Percentiles rank a stretch among this genome's conserved stretches.
These are phyloP conservation scores for Fusarium sterilihyphosum DNA, from an alignment of 2,329 filamentous ascomycete species.

Conservation along the genomic window DNA sequence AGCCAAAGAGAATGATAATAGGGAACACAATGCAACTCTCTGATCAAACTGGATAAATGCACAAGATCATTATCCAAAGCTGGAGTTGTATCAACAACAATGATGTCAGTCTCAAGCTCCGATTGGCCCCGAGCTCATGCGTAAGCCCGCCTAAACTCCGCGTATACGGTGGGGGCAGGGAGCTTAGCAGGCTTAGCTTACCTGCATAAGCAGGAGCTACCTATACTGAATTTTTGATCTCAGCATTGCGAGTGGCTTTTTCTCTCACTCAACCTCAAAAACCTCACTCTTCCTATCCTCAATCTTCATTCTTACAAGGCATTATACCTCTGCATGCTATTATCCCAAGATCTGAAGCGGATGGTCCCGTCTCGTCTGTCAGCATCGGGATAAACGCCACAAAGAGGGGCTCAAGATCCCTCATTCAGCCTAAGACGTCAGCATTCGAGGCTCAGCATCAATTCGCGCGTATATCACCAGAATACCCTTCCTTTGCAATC, in stretches of 20 bases:
- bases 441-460: slow-evolving; percentile 32
- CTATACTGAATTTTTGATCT: slow-evolving; percentile 7
- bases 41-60: neutral
- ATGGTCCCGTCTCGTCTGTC: neutral
- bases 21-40: neutral
- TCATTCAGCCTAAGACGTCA: slow-evolving; percentile 37
- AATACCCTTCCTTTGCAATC: neutral
- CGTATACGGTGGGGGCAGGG: slow-evolving; percentile 2
- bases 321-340: neutral
- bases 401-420: slow-evolving; percentile 29
- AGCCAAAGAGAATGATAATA: neutral
- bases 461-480: neutral
- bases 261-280: neutral
- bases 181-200: slow-evolving; percentile 21
- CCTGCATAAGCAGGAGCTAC: slow-evolving; percentile 3
- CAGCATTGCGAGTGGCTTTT: slow-evolving; percentile 22
- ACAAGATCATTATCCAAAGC: neutral
- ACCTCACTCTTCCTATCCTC: neutral
- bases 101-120: slow-evolving; percentile 24
- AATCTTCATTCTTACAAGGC: neutral
- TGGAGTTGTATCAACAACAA: neutral
- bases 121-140: slow-evolving; percentile 18
- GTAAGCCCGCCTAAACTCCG: slow-evolving; percentile 36
- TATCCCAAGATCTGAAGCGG: neutral
- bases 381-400: slow-evolving; percentile 18